phyloP scores from a whole-genome alignment of 2,329 filamentous ascomycete species.

The Coniochaeta sp. region DNA sequence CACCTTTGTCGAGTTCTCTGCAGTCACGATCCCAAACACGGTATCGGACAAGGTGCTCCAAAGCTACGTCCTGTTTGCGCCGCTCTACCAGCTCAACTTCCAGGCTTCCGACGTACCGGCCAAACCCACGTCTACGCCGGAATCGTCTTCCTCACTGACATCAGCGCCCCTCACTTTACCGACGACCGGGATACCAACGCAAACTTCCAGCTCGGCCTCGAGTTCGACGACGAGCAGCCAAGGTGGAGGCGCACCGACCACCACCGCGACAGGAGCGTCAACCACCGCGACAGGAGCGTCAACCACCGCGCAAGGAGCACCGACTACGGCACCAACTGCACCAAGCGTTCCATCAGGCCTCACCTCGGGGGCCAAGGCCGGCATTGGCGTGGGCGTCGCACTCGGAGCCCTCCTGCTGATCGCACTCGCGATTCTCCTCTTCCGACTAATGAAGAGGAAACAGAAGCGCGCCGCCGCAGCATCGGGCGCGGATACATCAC shows the following conservation, averaged over 20 bases:
- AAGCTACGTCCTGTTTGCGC: slow-evolving; percentile 2
- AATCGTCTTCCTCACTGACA: not conserved
- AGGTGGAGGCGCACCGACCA: not conserved
- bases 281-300: too few species aligned
- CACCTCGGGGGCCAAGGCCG: slow-evolving; percentile 36
- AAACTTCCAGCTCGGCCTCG: not conserved
- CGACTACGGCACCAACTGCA: slow-evolving; percentile 1
- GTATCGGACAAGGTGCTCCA: not conserved
- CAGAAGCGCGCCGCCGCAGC: slow-evolving; percentile 7
- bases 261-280: too few species aligned
- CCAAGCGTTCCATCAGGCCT: slow-evolving; percentile 13
- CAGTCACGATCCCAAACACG: not conserved
- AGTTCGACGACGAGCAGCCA: not conserved
- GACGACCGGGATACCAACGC: not conserved
- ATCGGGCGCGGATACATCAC: slow-evolving; percentile 5
- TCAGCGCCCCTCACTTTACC: not conserved
- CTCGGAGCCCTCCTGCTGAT: slow-evolving; percentile 31
- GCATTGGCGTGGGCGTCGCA: slow-evolving; percentile 40
- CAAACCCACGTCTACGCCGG: not conserved
- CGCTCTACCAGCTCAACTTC: slow-evolving; percentile 3
- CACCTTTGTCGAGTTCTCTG: not conserved
- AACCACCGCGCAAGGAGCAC: not conserved
- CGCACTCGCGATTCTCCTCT: slow-evolving; percentile 30
- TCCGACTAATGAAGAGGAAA: slow-evolving; percentile 25
- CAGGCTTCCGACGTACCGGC: not conserved